Base-by-base conservation (phyloP, 495 filamentous ascomycete species). In the Neurospora sp. region DNA sequence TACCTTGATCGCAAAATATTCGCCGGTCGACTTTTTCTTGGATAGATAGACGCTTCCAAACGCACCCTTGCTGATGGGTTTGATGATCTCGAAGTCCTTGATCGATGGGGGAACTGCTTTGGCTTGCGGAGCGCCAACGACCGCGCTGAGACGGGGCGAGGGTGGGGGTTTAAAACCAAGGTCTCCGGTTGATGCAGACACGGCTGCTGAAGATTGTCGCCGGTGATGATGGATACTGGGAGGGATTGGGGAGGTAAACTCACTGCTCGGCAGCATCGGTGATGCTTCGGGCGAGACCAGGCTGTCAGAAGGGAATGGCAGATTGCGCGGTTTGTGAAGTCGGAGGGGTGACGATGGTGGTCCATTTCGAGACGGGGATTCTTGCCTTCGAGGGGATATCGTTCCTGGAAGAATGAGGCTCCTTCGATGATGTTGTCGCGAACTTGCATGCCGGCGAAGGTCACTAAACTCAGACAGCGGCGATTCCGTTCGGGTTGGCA, bases 41-140 rank as follows among this genome's bases (percentile, higher is more conserved):
- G 94, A 93, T 71, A 99, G 82, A 78, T 98, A 99, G 15, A 99
- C 96, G 81, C 96, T 98, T 6, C 96, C 96, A 83, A 99, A 99
- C 17, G 96, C 96, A 73, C 96, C 96, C 82, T 98, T 98, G 84
- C 96, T 99, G 79, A 99, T 99, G 34, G 96, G 96, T 77, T 99
- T 99, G 82, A 99, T 97, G 77, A 99, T 97, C 77, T 99, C 96
- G 79, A 99, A 99, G 78, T 99, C 96, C 78, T 98, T 98, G 84
- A 99, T 99, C 0, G 96, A 99, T 31, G 94, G 92, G 4, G 94
- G 92, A 8, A 93, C 90, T 6, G 96, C 94, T 54, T 94, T 91
- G 39, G 88, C 86, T 78, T 89, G 88, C 7, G 87, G 87, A 36
- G 92, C 91, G 48, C 94, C 88, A 72, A 93, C 91, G 7, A 91